Percentiles rank a stretch among this genome's conserved stretches.
Evolutionary conservation across 192 early-diverging fungal genomes (phyloP).

Genomic region (Coemansia sp.): DNA sequence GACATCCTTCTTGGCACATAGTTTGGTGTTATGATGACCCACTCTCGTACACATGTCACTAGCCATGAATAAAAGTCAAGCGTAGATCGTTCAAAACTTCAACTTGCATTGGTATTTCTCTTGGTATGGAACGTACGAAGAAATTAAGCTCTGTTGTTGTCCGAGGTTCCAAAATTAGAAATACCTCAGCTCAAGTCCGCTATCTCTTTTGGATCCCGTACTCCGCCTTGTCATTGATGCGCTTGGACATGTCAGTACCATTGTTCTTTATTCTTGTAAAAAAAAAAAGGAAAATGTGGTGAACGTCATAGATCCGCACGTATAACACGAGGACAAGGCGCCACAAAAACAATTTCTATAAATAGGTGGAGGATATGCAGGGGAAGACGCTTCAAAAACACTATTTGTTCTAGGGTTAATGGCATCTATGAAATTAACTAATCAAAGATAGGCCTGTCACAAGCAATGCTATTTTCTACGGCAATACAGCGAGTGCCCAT

Average conservation of each 20-base stretch:
- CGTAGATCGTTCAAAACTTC: neutral
- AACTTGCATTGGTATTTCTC: neutral
- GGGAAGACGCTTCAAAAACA: neutral
- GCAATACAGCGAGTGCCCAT: conserved; percentile 29
- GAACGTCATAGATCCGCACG: too few species aligned
- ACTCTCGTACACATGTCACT: neutral
- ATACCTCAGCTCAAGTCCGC: neutral
- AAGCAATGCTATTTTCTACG: conserved; percentile 22
- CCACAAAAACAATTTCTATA: neutral
- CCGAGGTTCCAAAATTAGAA: neutral
- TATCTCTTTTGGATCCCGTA: neutral
- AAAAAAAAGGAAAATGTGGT: too few species aligned
- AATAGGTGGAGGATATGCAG: neutral
- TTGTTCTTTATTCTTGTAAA: neutral
- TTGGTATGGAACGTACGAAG: neutral
- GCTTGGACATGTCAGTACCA: neutral
- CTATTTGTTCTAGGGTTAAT: neutral
- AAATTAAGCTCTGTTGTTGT: neutral
- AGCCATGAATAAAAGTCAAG: neutral
- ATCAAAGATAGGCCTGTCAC: conserved; percentile 13
- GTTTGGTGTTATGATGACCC: neutral
- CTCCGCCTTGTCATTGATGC: neutral
- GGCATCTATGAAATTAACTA: neutral
- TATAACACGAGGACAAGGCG: neutral
- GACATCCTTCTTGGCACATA: neutral